Evolutionary conservation across 352 stramenopile species (phyloP), one percentile per base, ranked within the genome.

Genomic region (Phytophthora pinifolia): DNA sequence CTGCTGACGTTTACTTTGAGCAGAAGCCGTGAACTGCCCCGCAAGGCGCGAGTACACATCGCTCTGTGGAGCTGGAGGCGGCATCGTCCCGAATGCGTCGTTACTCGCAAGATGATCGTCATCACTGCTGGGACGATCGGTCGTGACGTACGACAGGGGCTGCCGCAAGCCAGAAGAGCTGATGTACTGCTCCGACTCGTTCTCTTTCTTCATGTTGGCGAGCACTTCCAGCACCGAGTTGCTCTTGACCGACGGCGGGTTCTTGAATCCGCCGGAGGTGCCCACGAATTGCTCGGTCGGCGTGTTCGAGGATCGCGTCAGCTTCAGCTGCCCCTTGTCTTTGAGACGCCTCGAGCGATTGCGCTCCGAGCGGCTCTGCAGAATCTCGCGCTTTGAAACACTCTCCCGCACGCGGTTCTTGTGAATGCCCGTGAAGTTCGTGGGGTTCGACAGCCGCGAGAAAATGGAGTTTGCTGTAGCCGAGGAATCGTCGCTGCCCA

Each of bases 341-440:
- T 86, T 83, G 15, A 89, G 57, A 38, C 85, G 79, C 8, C 85
- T 75, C 10, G 77, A 79, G 4, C 85, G 83, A 53, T 91, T 84
- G 14, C 79, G 79, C 46, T 94, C 81, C 2, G 74, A 79, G 9
- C 80, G 79, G 42, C 68, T 83, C 45, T 94, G 84, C 8, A 94
- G 34, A 41, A 93, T 67, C 48, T 94, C 85, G 32, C 85, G 79
- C 65, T 94, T 94, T 6, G 74, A 76, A 33, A 76, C 79, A 68
- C 80, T 92, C 46, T 94, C 85, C 31, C 74, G 65, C 30, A 89
- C 76, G 4, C 86, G 83, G 41, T 92, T 91, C 64, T 92, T 92
- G 74, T 95, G 86, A 51, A 92, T 95, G 14, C 86, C 86, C 15
- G 86, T 95, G 32, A 95, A 95, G 49, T 93, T 95, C 25, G 65